Percentiles rank a stretch among this genome's conserved stretches.
Evolutionary conservation across 2,329 filamentous ascomycete species (phyloP).

Genomic region (Domatiomyces globalis): DNA sequence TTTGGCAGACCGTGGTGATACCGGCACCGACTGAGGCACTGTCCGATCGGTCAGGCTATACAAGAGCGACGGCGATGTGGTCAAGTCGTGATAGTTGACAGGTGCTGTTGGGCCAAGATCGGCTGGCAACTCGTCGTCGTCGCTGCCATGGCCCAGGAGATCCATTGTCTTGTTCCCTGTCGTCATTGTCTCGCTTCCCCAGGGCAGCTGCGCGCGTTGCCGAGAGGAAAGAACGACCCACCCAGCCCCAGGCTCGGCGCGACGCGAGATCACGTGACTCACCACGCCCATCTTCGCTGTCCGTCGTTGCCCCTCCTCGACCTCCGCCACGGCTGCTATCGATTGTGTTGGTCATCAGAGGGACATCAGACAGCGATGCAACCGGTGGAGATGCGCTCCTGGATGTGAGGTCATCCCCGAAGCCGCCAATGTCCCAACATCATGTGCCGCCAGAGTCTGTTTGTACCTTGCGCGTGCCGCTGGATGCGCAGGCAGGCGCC

Average conservation of each 20-base stretch:
- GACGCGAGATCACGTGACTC: neutral
- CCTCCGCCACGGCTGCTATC: too few relatives aligned
- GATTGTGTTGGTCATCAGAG: neutral
- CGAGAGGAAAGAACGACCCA: neutral
- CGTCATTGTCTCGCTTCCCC: neutral
- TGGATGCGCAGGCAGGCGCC: constrained; percentile 10
- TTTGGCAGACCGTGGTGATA: constrained; percentile 2
- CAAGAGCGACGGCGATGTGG: neutral
- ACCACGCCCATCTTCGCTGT: neutral
- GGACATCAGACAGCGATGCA: neutral
- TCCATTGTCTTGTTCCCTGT: neutral
- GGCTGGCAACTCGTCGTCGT: neutral
- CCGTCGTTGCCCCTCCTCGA: too few relatives aligned
- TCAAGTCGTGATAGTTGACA: neutral
- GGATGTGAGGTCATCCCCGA: neutral
- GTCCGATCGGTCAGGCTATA: neutral
- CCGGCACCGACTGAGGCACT: neutral
- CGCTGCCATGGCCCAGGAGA: neutral
- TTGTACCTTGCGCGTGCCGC: constrained; percentile 6
- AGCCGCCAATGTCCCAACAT: neutral
- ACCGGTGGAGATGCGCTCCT: neutral
- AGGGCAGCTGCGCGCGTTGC: neutral
- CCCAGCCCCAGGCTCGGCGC: too few relatives aligned
- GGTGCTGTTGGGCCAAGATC: neutral
- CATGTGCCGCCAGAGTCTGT: neutral